Base-by-base conservation (phyloP, 495 filamentous ascomycete species). In the Xylaria curta region DNA sequence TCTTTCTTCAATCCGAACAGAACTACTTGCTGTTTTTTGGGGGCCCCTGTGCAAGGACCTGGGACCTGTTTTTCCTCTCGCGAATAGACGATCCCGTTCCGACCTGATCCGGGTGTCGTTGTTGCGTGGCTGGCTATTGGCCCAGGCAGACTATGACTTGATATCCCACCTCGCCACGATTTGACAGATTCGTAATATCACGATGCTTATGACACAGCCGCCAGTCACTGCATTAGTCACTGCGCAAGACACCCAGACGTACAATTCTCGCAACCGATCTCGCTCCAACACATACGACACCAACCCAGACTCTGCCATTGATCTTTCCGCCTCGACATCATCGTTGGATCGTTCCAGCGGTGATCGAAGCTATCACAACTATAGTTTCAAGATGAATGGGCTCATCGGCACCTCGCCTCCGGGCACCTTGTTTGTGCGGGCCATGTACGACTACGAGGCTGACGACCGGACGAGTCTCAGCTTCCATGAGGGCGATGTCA, bases 381-480 rank as follows among this genome's bases (percentile, higher is more conserved):
- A 78, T 15, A 73, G 75, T 51, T 76, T 78, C 79, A 83, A 79
- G 71, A 93, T 93, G 90, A 91, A 91, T 79, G 89, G 91, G 71
- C 88, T 92, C 76, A 85, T 88, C 70, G 90, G 90, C 70, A 89
- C 88, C 76, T 88, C 92, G 74, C 91, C 92, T 47, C 87, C 89
- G 26, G 89, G 94, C 73, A 90, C 91, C 73, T 90, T 97, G 82
- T 98, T 94, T 78, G 97, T 99, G 77, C 93, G 95, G 74, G 96
- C 96, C 21, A 88, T 98, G 70, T 99, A 98, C 85, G 94, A 98
- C 82, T 99, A 98, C 81, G 92, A 97, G 78, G 94, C 97, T 71
- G 95, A 98, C 81, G 96, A 99, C 83, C 90, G 92, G 74, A 98
- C 96, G 49, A 98, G 95, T 82, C 84, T 99, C 76, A 98, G 95